phyloP scores from a whole-genome alignment of 805 yeast genomes.

The Phaffomyces thermotolerans region DNA sequence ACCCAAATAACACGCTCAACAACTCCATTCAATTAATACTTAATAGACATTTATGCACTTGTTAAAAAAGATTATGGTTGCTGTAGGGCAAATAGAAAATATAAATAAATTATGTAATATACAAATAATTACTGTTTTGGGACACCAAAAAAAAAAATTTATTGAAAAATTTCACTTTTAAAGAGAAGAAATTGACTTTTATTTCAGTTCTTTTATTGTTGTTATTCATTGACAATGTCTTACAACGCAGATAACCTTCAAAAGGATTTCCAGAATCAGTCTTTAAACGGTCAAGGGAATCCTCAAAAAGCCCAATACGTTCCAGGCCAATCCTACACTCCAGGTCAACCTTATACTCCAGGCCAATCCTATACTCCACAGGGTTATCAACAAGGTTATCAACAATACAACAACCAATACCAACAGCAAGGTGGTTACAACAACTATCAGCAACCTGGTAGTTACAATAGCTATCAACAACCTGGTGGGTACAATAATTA shows the following conservation, averaged over 20 bases:
- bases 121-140: too few relatives aligned
- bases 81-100: too few relatives aligned
- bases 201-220: too few relatives aligned
- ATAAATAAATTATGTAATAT: too few relatives aligned
- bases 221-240: neutral
- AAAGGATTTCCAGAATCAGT: constrained; percentile 26
- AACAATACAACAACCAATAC: constrained; percentile 12
- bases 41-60: too few relatives aligned
- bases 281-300: constrained; percentile 20
- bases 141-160: too few relatives aligned
- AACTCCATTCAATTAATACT: too few relatives aligned
- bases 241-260: constrained; percentile 24
- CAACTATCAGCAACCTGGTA: constrained; percentile 14
- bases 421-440: constrained; percentile 15
- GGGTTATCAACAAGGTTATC: constrained; percentile 16
- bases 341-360: constrained; percentile 37
- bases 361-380: constrained; percentile 29
- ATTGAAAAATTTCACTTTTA: too few relatives aligned
- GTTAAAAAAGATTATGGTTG: too few relatives aligned
- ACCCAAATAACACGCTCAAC: too few relatives aligned
- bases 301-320: constrained; percentile 32
- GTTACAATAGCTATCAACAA: neutral
- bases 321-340: constrained; percentile 38
- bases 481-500: constrained; percentile 9
- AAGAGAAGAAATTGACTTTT: too few relatives aligned